Conservation (phyloP, 768 basidiomycete species). For the Suillus fuscotomentosus region DNA sequence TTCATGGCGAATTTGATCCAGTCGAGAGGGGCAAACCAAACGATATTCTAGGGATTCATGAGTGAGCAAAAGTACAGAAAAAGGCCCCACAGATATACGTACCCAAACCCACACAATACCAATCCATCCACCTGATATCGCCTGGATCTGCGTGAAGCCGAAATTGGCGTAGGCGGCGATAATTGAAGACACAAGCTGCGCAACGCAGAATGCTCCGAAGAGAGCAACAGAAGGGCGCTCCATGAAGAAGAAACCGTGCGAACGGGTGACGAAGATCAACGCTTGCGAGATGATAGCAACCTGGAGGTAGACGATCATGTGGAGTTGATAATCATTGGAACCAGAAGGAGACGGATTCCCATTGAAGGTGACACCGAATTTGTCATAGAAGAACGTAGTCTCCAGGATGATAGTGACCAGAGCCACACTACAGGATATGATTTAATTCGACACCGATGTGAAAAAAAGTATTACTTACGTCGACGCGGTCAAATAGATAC, state of each 20-base stretch:
- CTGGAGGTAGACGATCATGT: constrained; percentile 92
- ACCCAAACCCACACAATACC: constrained; percentile 98
- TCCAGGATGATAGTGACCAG: constrained; percentile 83
- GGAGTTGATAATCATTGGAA: constrained; percentile 67
- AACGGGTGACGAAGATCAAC: constrained; percentile 93
- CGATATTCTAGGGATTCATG: constrained; percentile 62
- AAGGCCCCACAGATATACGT: constrained; percentile 30
- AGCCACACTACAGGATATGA: constrained; percentile 49
- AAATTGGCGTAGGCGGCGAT: constrained; percentile 93
- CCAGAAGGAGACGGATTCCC: constrained; percentile 22
- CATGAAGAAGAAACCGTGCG: constrained; percentile 96
- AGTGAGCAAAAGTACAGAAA: constrained; percentile 11
- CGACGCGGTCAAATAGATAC: constrained; percentile 87
- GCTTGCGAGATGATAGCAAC: constrained; percentile 99
- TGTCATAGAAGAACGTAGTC: constrained; percentile 86
- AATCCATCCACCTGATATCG: constrained; percentile 91
- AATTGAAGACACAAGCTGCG: constrained; percentile 93
- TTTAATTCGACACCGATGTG: constrained; percentile 9
- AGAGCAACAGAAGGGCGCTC: constrained; percentile 90
- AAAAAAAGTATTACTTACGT: constrained; percentile 55
- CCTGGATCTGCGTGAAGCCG: constrained; percentile 85
- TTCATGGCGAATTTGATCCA: constrained; percentile 97
- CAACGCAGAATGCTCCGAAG: constrained; percentile 86
- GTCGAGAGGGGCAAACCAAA: constrained; percentile 97
- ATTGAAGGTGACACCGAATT: constrained; percentile 69